Evolutionary conservation across 257 asterid species (phyloP), one percentile per base, ranked within the genome.

Genomic region (Agastache rugosa): DNA sequence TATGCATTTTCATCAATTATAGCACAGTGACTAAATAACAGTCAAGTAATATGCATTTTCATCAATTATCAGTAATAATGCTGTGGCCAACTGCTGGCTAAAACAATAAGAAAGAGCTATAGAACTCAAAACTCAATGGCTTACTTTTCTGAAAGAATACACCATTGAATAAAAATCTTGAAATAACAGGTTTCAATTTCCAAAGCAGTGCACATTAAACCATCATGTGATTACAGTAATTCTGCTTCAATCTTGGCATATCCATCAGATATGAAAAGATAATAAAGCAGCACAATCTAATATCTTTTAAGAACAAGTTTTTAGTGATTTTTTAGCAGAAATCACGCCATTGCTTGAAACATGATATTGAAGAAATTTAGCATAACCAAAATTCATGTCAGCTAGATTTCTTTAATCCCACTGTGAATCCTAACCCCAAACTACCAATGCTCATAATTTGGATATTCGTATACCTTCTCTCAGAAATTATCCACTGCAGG

Each of bases 381-480:
- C 56, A 29, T 19, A 29, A 65, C 16, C 45, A 20, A 72, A 25
- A 16, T 16, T 19, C 23, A 68, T 41, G 35, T 9, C 29, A 62
- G 51, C 55, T 39, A 67, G 45, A 39, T 59, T 50, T 56, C 17
- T 2, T 8, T 12, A 8, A 10, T 34, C 61, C 14, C 8, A 58
- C 19, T 23, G 11, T 59, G 29, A 55, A 44, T 48, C 44, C 56
- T 48, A 34, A 31, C 27, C 27, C 17, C 48, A 23, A 54, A 56
- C 61, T 34, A 31, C 82, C 11, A 55, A 29, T 35, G 66, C 69
- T 20, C 71, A 29, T 39, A 41, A 50, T 65, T 20, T 17, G 39
- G 42, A 27, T 27, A 39, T 60, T 16, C 54, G 29, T 34, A 17
- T 34, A 71, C 27, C 44, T 45, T 55, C 61, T 6, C 75, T 14